Evolutionary conservation across 305 asterid species (phyloP).

Genomic region (Fraxinus baroniana): DNA sequence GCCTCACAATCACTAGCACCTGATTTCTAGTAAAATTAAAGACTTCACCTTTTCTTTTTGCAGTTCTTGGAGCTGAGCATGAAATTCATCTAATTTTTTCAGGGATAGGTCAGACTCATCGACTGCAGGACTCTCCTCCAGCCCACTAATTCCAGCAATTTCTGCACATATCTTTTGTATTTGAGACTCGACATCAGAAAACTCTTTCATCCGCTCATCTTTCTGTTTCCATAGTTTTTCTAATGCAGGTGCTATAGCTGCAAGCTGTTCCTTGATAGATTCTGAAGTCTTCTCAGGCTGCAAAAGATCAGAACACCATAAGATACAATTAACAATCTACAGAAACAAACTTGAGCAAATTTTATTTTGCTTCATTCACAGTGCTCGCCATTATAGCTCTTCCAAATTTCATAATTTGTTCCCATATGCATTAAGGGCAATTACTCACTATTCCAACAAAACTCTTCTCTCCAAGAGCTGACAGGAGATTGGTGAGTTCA

Average conservation of each 20-base stretch:
- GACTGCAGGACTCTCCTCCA: slow-evolving; percentile 54
- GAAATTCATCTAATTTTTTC: slow-evolving; percentile 76
- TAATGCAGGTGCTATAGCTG: slow-evolving; percentile 84
- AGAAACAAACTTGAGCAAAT: slow-evolving; percentile 1
- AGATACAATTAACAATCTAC: neutral
- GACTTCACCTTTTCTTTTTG: neutral
- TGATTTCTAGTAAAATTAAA: neutral
- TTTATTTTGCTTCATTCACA: slow-evolving; percentile 10
- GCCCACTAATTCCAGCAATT: slow-evolving; percentile 66
- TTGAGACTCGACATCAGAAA: slow-evolving; percentile 79
- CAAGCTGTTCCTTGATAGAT: slow-evolving; percentile 93
- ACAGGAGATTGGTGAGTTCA: slow-evolving; percentile 76
- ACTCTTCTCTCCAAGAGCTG: slow-evolving; percentile 88
- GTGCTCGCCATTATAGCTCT: slow-evolving; percentile 1
- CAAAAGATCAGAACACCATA: slow-evolving; percentile 15
- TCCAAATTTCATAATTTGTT: neutral
- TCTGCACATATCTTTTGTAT: slow-evolving; percentile 77
- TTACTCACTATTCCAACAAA: slow-evolving; percentile 73
- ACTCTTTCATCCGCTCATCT: slow-evolving; percentile 77
- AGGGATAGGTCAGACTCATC: slow-evolving; percentile 81
- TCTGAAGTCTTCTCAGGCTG: slow-evolving; percentile 91
- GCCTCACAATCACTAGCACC: neutral
- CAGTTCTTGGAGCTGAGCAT: slow-evolving; percentile 16
- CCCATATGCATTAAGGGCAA: slow-evolving; percentile 12
- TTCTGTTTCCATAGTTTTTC: slow-evolving; percentile 81